Evolutionary conservation across 768 basidiomycete genomes (phyloP).

Genomic region (Coprinopsis cinerea): DNA sequence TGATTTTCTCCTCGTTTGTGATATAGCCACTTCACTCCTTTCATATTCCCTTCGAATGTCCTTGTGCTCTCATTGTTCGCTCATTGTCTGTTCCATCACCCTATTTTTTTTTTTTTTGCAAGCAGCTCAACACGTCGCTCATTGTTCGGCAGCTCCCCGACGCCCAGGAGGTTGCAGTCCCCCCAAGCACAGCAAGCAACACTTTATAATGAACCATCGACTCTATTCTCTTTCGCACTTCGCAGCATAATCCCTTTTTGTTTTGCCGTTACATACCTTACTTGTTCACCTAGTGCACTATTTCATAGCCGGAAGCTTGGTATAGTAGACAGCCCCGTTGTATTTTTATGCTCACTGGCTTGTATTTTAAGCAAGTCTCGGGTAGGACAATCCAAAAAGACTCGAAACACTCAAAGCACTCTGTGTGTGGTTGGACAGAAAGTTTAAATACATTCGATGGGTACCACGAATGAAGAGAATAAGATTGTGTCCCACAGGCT

Average conservation of each 20-base stretch:
- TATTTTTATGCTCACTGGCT: conserved; percentile 43
- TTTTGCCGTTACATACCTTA: conserved; percentile 6
- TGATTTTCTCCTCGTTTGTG: conserved; percentile 1
- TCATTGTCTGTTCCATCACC: conserved; percentile 4
- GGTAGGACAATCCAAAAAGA: conserved; percentile 3
- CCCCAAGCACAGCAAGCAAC: conserved; percentile 21
- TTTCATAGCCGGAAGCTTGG: conserved; percentile 38
- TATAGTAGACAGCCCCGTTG: conserved; percentile 47
- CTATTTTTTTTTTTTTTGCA: too few relatives aligned
- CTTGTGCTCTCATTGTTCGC: background rate
- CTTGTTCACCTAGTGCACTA: conserved; percentile 36
- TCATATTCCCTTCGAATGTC: background rate
- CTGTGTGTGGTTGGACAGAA: too few relatives aligned
- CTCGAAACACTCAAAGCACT: background rate
- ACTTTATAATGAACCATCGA: conserved; percentile 34
- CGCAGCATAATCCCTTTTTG: background rate
- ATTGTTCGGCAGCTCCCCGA: conserved; percentile 18
- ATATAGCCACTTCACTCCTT: background rate
- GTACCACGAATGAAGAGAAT: background rate
- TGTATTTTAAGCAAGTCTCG: conserved; percentile 8
- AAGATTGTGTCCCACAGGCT: background rate
- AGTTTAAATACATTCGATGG: too few relatives aligned
- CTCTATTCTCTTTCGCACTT: conserved; percentile 19
- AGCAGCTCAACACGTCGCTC: conserved; percentile 18
- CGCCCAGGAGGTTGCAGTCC: conserved; percentile 38